Evolutionary conservation across 2,329 filamentous ascomycete species (phyloP), one percentile per base, ranked within the genome.

Genomic region (Salinomyces thailandicus): DNA sequence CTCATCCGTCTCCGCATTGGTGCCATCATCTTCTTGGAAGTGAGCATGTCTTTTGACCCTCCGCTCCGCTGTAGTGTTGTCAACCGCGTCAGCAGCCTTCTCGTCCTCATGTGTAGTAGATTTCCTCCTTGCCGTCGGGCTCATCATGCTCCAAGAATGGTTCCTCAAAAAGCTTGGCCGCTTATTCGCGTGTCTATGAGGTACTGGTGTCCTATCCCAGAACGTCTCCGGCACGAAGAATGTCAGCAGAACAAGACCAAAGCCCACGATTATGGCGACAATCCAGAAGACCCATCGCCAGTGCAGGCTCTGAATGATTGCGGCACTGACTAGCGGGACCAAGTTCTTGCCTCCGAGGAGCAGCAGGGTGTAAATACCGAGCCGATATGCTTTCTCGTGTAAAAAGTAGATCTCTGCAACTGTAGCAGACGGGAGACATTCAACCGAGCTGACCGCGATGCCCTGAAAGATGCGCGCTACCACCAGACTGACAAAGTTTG

Each of bases 351-450:
- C 55, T 11, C 87, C 84, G 0, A 96, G 72, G 9, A 96, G 69
- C 5, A 96, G 67, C 14, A 96, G 63, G 0, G 87, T 95, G 55
- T 96, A 96, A 16, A 96, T 86, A 7, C 91, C 91, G 30, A 96
- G 77, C 4, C 89, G 80, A 56, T 87, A 96, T 0, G 89, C 89
- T 42, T 89, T 73, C 62, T 96, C 89, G 52, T 96, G 89, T 14
- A 96, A 68, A 54, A 94, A 95, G 66, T 87, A 96, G 42, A 96
- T 95, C 60, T 96, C 89, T 3, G 87, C 86, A 51, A 96, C 89
- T 0, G 86, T 94, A 12, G 89, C 87, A 4, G 85, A 93, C 0
- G 89, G 89, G 18, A 96, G 70, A 53, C 86, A 93, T 59, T 96
- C 89, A 6, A 94, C 85, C 0, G 86, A 85, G 46, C 84, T 91